phyloP scores from a whole-genome alignment of 192 early-diverging fungal genomes.

The Coemansia sp. region DNA sequence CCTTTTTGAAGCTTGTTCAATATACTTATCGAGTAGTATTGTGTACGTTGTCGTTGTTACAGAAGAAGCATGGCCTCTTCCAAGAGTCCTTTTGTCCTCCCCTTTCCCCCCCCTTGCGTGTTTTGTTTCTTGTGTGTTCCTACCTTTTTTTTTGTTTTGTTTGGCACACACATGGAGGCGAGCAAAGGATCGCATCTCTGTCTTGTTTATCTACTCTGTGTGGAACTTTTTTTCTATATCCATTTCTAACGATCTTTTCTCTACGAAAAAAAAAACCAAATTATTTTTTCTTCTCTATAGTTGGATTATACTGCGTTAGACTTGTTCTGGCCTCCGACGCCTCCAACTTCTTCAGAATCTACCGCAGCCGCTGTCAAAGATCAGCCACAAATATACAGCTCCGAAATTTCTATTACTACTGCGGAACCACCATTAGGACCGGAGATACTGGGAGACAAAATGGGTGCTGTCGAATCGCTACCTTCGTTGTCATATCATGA shows the following conservation, averaged over 20 bases:
- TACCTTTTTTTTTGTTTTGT: background rate
- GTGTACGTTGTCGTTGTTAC: constrained; percentile 4
- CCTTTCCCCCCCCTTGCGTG: background rate
- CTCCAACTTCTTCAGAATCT: background rate
- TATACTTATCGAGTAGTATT: background rate
- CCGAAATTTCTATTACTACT: background rate
- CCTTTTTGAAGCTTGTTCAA: background rate
- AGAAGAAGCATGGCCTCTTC: background rate
- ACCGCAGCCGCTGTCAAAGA: background rate
- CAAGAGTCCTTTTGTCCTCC: background rate
- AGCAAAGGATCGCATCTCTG: background rate
- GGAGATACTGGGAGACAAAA: constrained; percentile 1
- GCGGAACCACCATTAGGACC: background rate
- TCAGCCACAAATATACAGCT: background rate
- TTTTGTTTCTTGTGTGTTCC: constrained; percentile 1
- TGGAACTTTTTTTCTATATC: background rate
- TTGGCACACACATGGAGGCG: background rate
- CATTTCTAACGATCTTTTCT: constrained; percentile 2
- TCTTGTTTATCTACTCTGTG: background rate
- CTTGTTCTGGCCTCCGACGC: constrained; percentile 11
- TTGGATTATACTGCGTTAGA: constrained; percentile 30
- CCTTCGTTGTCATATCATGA: constrained; percentile 23
- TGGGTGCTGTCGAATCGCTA: constrained; percentile 49
- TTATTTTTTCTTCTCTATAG: constrained; percentile 17
- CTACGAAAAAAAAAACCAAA: background rate